A percentile compares a stretch with the other conserved stretches of the same genome.
These are phyloP conservation scores for Cornus kousa DNA, from an alignment of 148 eudicot genomes.

Conservation along the genomic window DNA sequence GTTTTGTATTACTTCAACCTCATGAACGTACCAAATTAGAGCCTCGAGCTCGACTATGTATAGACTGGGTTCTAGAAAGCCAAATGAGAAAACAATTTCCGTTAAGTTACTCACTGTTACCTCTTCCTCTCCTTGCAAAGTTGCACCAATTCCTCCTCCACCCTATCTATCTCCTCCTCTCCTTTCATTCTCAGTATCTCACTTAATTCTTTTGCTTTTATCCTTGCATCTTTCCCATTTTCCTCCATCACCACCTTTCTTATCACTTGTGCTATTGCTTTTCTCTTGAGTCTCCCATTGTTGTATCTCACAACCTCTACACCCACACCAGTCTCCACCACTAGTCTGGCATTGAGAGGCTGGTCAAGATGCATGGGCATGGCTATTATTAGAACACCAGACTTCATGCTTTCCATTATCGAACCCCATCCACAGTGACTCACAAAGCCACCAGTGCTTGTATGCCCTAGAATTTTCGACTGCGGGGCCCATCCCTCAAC, in stretches of 20 bases:
- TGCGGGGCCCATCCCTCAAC: conserved; percentile 40
- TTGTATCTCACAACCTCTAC: conserved; percentile 24
- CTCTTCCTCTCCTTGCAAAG: too few relatives aligned
- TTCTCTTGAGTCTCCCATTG: conserved; percentile 10
- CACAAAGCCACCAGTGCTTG: conserved; percentile 33
- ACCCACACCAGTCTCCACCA: conserved; percentile 24
- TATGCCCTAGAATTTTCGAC: conserved; percentile 21
- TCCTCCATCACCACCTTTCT: conserved; percentile 21
- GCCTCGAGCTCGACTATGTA: too few relatives aligned
- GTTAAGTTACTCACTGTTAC: too few relatives aligned
- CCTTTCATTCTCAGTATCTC: conserved; percentile 18
- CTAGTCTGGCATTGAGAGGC: conserved; percentile 31
- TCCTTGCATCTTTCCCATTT: conserved; percentile 17
- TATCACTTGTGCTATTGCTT: conserved; percentile 17
- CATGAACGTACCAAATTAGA: too few relatives aligned
- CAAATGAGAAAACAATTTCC: too few relatives aligned
- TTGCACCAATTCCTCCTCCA: conserved; percentile 16
- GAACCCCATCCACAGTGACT: conserved; percentile 41
- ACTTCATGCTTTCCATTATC: conserved; percentile 18
- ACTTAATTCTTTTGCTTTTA: conserved; percentile 21
- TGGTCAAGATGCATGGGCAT: conserved; percentile 41
- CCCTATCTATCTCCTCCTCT: conserved; percentile 19
- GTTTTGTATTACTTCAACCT: too few relatives aligned
- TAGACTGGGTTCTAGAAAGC: too few relatives aligned
- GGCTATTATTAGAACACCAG: conserved; percentile 33